Evolutionary conservation across 1,139 yeast species (phyloP), one percentile per base, ranked within the genome.

Genomic region (Nakaseomyces sp.): DNA sequence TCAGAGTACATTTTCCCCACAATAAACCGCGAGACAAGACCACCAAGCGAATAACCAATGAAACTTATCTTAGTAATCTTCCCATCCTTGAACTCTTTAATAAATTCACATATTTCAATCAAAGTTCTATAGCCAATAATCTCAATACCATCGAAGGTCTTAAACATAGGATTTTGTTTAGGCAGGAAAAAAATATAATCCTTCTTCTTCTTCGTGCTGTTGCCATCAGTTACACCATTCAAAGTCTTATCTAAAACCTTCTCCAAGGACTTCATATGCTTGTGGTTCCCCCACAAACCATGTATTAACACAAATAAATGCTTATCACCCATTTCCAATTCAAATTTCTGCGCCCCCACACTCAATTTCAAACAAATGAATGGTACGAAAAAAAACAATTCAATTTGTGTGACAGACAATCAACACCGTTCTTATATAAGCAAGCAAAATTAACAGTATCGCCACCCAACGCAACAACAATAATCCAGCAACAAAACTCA

Each of bases 221-320:
- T n/a, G n/a, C n/a, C n/a, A n/a, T n/a, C n/a, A n/a, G n/a, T n/a
- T n/a, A n/a, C n/a, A n/a, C 62, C 64, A 3, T 58, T 55, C 3
- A 76, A 51, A 3, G 70, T 61, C 28, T 69, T 68, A 33, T 68
- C 67, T 20, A 87, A 58, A 13, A 76, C 68, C 22, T 72, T 68
- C 51, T 77, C 80, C 41, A 85, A 65, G 10, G 83, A 70, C 33
- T 70, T 65, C 75, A 88, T 70, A 60, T 88, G 95, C 39, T 72
- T 71, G 4, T 91, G 83, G 36, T 81, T 79, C 2, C 96, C 96
- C 85, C 94, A 86, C 28, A 89, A 69, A 58, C 95, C 96, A 63
- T 88, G 96, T 29, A 85, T 72, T n/a, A 88, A 66, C 15, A 87
- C 83, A 56, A 86, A 79, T 39, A 88, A 65, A 59, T 87, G 96